These are phyloP conservation scores for Hypomontagnella monticulosa DNA, from an alignment of 495 filamentous ascomycete species.

Conservation along the genomic window DNA sequence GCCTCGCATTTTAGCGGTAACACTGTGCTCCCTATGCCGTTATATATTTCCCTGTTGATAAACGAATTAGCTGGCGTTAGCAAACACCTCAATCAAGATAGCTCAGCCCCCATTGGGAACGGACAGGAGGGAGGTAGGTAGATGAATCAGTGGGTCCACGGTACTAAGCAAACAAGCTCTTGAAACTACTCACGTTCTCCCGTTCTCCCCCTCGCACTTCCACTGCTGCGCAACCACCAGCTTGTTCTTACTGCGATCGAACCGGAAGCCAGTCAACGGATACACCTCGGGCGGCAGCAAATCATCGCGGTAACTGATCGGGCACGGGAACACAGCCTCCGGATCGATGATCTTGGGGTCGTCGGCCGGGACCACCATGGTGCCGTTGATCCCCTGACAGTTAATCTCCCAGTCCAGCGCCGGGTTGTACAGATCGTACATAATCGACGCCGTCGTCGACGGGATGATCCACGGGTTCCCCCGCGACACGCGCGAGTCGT, in stretches of 20 bases:
- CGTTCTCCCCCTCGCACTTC: slow-evolving; percentile 17
- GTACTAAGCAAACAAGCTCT: too few species aligned
- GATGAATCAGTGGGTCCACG: too few species aligned
- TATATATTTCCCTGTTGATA: slow-evolving; percentile 1
- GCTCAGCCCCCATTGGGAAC: too few species aligned
- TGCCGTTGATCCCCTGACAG: slow-evolving; percentile 13
- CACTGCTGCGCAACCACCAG: slow-evolving; percentile 17
- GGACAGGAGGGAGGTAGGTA: too few species aligned
- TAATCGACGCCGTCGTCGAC: background rate
- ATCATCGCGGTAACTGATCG: slow-evolving; percentile 22
- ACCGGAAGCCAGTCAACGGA: slow-evolving; percentile 23
- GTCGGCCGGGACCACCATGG: background rate
- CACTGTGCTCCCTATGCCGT: slow-evolving; percentile 1
- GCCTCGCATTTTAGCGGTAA: slow-evolving; percentile 19
- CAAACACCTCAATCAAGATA: too few species aligned
- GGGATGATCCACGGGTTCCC: slow-evolving; percentile 2
- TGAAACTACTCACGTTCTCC: slow-evolving; percentile 20
- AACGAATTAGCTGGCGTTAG: background rate
- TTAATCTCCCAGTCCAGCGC: slow-evolving; percentile 23
- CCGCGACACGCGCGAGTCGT: background rate
- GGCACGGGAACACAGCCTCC: slow-evolving; percentile 13
- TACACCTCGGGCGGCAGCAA: slow-evolving; percentile 28
- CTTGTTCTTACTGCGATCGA: slow-evolving; percentile 12
- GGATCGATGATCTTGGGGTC: slow-evolving; percentile 15
- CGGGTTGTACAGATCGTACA: slow-evolving; percentile 22